Conservation (phyloP, 2,329 filamentous ascomycete genomes). For the Clarireedia sp. region DNA sequence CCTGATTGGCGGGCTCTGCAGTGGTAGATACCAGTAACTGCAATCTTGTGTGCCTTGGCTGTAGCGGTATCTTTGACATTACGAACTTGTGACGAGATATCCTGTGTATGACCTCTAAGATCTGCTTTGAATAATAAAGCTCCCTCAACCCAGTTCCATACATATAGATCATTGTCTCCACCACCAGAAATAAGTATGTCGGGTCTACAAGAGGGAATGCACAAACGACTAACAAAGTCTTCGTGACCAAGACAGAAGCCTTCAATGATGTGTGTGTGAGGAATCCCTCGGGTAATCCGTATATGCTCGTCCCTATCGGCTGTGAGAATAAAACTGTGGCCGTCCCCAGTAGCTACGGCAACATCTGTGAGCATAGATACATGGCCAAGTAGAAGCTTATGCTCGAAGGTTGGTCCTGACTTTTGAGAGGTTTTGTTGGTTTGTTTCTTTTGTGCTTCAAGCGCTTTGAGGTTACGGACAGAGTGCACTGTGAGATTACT, state of each 20-base stretch:
- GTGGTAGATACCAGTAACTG: conserved; percentile 30
- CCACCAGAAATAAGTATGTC: conserved; percentile 76
- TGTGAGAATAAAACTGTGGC: conserved; percentile 54
- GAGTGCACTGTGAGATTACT: conserved; percentile 57
- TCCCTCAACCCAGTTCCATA: conserved; percentile 67
- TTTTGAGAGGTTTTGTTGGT: conserved; percentile 28
- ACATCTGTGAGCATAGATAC: conserved; percentile 90
- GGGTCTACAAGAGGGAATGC: conserved; percentile 47
- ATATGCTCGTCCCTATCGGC: conserved; percentile 76
- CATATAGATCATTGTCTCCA: conserved; percentile 68
- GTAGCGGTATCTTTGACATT: neutral
- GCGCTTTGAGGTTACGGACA: conserved; percentile 51
- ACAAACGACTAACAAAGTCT: conserved; percentile 74
- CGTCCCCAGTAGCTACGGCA: conserved; percentile 44
- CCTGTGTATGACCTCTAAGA: conserved; percentile 40
- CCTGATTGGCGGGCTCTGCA: conserved; percentile 26
- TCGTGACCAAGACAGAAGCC: conserved; percentile 81
- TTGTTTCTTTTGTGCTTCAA: conserved; percentile 49
- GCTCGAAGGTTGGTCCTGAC: conserved; percentile 52
- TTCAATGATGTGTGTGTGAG: conserved; percentile 84
- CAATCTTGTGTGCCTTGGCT: conserved; percentile 26
- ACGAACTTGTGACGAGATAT: conserved; percentile 28
- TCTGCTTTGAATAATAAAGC: conserved; percentile 46
- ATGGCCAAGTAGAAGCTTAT: conserved; percentile 77
- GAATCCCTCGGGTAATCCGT: conserved; percentile 70